Conservation (phyloP, 139 green algal species). For the Closterium sp. region DNA sequence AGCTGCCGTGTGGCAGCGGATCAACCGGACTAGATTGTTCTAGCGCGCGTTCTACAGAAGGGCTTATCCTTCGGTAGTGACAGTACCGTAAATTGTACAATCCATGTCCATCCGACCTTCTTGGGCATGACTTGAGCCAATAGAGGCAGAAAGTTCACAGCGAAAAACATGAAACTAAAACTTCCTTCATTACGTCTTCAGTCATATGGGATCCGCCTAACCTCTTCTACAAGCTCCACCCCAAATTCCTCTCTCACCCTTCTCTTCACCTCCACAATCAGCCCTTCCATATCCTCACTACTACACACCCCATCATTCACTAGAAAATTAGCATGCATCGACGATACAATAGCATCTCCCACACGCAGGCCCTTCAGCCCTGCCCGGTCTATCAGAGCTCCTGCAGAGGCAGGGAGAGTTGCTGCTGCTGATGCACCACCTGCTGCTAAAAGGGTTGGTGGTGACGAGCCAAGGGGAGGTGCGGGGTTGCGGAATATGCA, state of each 20-base stretch:
- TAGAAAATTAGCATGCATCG: slow-evolving; percentile 60
- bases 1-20: neutral
- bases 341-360: slow-evolving; percentile 52
- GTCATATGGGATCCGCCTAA: neutral
- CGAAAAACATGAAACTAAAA: neutral
- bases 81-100: no score
- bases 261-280: slow-evolving; percentile 51
- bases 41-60: neutral
- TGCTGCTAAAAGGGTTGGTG: slow-evolving; percentile 1
- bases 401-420: slow-evolving; percentile 28
- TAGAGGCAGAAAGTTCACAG: no score
- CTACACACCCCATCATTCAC: slow-evolving; percentile 40
- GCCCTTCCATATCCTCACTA: slow-evolving; percentile 41
- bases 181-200: neutral
- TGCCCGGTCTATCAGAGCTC: slow-evolving; percentile 52
- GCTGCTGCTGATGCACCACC: neutral
- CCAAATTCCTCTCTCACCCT: neutral
- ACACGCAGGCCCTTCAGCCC: slow-evolving; percentile 55
- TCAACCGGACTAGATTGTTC: neutral
- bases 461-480: neutral
- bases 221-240: neutral
- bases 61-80: no score
- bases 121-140: no score
- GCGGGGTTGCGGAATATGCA: neutral
- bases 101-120: no score